phyloP scores from a whole-genome alignment of 345 rosid species.

The Acer saccharum region DNA sequence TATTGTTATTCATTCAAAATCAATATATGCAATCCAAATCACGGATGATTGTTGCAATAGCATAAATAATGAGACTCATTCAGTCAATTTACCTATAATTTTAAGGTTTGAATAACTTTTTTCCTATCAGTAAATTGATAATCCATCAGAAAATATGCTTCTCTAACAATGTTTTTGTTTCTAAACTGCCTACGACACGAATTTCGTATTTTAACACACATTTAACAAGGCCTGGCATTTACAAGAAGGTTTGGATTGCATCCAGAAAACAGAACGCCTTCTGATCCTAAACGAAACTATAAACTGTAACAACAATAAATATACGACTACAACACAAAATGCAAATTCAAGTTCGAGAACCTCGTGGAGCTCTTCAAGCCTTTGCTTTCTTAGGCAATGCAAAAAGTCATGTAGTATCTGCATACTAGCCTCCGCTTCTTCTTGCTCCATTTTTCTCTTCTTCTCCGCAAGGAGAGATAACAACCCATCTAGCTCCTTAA shows the following conservation, averaged over 20 bases:
- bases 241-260: background rate
- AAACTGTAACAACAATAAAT: background rate
- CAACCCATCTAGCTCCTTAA: constrained; percentile 43
- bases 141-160: background rate
- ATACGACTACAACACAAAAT: background rate
- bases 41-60: background rate
- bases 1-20: background rate
- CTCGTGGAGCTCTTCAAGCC: constrained; percentile 45
- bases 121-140: background rate
- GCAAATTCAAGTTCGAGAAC: constrained; percentile 21
- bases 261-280: background rate
- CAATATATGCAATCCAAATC: background rate
- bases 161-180: background rate
- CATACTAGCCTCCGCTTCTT: constrained; percentile 45
- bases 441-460: constrained; percentile 43
- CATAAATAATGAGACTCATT: background rate
- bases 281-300: background rate
- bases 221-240: background rate
- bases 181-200: background rate
- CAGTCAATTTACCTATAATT: background rate
- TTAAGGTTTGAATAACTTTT: background rate
- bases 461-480: constrained; percentile 38
- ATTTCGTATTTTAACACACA: background rate
- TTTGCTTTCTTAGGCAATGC: constrained; percentile 40
- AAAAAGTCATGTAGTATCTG: constrained; percentile 43